Evolutionary conservation across 1,139 yeast species (phyloP).

Genomic region (Debaryomycetaceae sp.): DNA sequence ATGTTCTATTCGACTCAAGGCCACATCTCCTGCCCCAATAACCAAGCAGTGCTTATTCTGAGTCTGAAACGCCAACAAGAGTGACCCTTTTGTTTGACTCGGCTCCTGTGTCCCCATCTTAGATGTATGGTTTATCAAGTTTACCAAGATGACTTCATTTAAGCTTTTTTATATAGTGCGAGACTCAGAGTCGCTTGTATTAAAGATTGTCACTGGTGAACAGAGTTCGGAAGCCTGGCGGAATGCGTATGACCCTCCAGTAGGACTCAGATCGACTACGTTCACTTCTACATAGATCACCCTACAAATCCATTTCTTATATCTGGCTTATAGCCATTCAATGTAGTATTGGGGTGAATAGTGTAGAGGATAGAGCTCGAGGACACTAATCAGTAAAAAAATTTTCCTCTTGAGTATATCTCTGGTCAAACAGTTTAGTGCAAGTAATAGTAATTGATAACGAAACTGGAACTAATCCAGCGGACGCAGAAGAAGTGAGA

Average conservation of each 20-base stretch:
- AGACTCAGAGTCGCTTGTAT: too few relatives aligned
- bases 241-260: too few relatives aligned
- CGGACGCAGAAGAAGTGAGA: neutral
- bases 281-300: too few relatives aligned
- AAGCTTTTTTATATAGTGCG: too few relatives aligned
- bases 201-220: too few relatives aligned
- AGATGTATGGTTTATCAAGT: neutral
- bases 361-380: neutral
- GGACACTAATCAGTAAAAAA: neutral
- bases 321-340: too few relatives aligned
- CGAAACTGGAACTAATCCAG: neutral
- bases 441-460: neutral
- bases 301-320: too few relatives aligned
- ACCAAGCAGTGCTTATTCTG: conserved; percentile 63
- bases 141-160: too few relatives aligned
- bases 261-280: too few relatives aligned
- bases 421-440: neutral
- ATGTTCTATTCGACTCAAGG: conserved; percentile 64
- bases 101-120: neutral
- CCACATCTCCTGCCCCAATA: conserved; percentile 83
- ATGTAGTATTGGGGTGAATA: too few relatives aligned
- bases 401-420: neutral
- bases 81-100: conserved; percentile 45
- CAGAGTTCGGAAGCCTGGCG: too few relatives aligned
- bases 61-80: conserved; percentile 73